Percentiles rank a stretch among this genome's conserved stretches.
Evolutionary conservation across 306 rosid species (phyloP).

Genomic region (Pyrus pyrifolia): DNA sequence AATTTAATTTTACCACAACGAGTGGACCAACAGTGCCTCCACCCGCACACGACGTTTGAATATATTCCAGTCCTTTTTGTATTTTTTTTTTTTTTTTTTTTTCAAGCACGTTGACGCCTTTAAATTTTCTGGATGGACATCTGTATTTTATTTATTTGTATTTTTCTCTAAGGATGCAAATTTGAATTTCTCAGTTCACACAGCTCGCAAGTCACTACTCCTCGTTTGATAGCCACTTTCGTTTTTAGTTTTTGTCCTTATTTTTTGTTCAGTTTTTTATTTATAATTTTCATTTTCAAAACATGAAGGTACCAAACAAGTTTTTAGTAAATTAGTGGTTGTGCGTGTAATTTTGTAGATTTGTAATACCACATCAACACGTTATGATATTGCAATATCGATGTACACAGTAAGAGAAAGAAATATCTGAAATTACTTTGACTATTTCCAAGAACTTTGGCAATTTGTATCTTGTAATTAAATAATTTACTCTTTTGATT

Average conservation of each 20-base stretch:
- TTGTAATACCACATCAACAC: not conserved
- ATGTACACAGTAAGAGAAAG: not conserved
- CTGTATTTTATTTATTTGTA: no score
- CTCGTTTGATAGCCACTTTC: no score
- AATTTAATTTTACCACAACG: conserved; percentile 14
- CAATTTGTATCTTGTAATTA: not conserved
- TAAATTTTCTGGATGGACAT: not conserved
- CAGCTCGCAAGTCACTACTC: not conserved
- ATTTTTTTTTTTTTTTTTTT: not conserved
- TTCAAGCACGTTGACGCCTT: not conserved
- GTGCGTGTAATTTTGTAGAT: not conserved
- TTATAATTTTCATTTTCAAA: no score
- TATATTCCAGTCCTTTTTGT: not conserved
- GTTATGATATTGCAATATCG: not conserved
- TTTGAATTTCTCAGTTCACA: not conserved
- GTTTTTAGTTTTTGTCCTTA: no score
- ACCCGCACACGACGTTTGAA: conserved; percentile 56
- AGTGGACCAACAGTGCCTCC: conserved; percentile 33
- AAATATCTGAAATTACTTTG: not conserved
- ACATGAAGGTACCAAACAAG: no score
- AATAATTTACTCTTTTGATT: not conserved
- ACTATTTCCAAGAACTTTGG: not conserved
- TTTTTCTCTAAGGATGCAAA: not conserved
- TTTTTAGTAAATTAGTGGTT: no score
- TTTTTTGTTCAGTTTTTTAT: no score